These are phyloP conservation scores for Hymenoscyphus repandus DNA, from an alignment of 2,329 filamentous ascomycete species.

Conservation along the genomic window DNA sequence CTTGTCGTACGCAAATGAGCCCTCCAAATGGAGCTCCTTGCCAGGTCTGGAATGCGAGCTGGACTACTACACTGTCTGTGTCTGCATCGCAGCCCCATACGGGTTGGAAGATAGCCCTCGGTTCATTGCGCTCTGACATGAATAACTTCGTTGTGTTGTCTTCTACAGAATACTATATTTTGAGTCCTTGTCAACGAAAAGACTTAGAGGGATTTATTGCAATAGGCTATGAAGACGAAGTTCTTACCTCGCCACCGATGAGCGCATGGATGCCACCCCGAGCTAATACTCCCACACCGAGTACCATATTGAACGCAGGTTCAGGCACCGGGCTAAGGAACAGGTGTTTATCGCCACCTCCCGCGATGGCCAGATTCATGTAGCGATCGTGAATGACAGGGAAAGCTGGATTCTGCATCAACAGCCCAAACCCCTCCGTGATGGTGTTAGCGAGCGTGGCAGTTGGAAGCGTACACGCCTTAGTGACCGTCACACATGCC, in stretches of 20 bases:
- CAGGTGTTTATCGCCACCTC: slow-evolving; percentile 37
- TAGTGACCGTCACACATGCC: slow-evolving; percentile 19
- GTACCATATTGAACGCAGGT: slow-evolving; percentile 33
- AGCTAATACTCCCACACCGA: slow-evolving; percentile 36
- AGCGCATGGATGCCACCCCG: slow-evolving; percentile 33
- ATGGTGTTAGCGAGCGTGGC: slow-evolving; percentile 32
- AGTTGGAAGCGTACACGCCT: slow-evolving; percentile 31
- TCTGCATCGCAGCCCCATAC: slow-evolving; percentile 38
- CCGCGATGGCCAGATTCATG: slow-evolving; percentile 36
- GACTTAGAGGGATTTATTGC: too few species aligned
- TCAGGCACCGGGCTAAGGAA: slow-evolving; percentile 36
- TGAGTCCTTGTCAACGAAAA: background rate
- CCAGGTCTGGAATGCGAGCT: slow-evolving; percentile 33
- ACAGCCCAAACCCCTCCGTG: slow-evolving; percentile 31
- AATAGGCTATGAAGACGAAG: too few species aligned
- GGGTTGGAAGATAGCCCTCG: slow-evolving; percentile 37
- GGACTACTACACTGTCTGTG: slow-evolving; percentile 36
- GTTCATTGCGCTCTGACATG: slow-evolving; percentile 41
- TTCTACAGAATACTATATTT: slow-evolving; percentile 34
- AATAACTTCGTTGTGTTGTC: slow-evolving; percentile 45
- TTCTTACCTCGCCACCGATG: slow-evolving; percentile 40
- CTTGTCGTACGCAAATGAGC: slow-evolving; percentile 36
- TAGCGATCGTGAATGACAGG: slow-evolving; percentile 35
- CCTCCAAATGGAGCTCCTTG: slow-evolving; percentile 28
- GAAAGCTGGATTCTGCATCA: slow-evolving; percentile 35